phyloP scores from a whole-genome alignment of 805 yeast species.

The Metschnikowia arizonensis region DNA sequence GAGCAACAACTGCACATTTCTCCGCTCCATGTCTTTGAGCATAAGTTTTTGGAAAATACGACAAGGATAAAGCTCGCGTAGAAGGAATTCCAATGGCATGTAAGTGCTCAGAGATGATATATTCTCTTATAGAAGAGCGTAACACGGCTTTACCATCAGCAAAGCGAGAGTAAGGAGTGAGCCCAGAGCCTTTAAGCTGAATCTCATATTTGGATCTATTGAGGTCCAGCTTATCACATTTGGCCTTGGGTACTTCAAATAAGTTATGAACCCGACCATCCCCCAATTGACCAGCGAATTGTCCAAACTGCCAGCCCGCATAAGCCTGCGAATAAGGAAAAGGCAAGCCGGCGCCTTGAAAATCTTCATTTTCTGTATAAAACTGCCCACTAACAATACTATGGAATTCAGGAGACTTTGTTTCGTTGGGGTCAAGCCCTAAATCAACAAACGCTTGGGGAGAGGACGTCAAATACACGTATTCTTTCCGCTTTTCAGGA shows the following conservation, averaged over 20 bases:
- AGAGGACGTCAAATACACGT: conserved; percentile 55
- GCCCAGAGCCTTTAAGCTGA: conserved; percentile 89
- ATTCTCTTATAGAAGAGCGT: conserved; percentile 84
- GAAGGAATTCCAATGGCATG: conserved; percentile 81
- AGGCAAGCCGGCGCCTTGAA: conserved; percentile 27
- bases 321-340: conserved; percentile 88
- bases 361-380: conserved; percentile 23
- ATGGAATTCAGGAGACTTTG: conserved; percentile 43
- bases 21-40: conserved; percentile 75
- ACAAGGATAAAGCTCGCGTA: conserved; percentile 74
- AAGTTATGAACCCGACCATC: conserved; percentile 88
- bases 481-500: conserved; percentile 58
- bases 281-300: conserved; percentile 95
- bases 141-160: conserved; percentile 96
- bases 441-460: conserved; percentile 58
- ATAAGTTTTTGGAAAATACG: conserved; percentile 65
- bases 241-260: conserved; percentile 56
- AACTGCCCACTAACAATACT: conserved; percentile 59
- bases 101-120: conserved; percentile 76
- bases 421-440: conserved; percentile 43
- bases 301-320: conserved; percentile 96
- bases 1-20: conserved; percentile 76
- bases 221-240: not conserved
- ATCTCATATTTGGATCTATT: conserved; percentile 51
- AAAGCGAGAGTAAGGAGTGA: conserved; percentile 87